A percentile compares a stretch with the other conserved stretches of the same genome.
These are phyloP conservation scores for Castanea mollissima DNA, from an alignment of 306 rosid genomes.

Conservation along the genomic window DNA sequence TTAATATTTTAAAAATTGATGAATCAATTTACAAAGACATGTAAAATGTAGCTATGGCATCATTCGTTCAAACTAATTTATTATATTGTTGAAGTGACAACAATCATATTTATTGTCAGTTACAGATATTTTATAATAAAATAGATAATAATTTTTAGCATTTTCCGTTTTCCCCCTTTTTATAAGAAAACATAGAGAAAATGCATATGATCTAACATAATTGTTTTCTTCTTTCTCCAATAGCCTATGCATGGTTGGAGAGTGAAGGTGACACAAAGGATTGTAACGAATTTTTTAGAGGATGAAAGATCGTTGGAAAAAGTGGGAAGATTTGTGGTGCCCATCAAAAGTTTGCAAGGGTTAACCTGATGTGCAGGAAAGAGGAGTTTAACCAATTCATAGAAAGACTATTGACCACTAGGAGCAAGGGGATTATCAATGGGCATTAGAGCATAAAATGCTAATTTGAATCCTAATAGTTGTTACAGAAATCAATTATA, in stretches of 20 bases:
- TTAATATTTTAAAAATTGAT: no score
- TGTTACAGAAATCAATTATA: no score
- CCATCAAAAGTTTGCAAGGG: constrained; percentile 38
- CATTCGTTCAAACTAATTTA: no score
- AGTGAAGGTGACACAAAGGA: constrained; percentile 42
- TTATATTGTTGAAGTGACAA: no score
- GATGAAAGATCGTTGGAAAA: constrained; percentile 39
- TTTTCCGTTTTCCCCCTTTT: no score
- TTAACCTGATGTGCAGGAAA: constrained; percentile 54
- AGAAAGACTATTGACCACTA: constrained; percentile 36
- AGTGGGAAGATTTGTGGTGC: constrained; percentile 63
- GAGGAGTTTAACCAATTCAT: constrained; percentile 44
- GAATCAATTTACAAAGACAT: no score
- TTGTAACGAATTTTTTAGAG: constrained; percentile 38
- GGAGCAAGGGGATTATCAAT: constrained; percentile 6
- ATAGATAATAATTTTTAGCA: no score
- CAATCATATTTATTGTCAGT: no score
- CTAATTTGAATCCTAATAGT: no score
- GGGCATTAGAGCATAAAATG: not conserved
- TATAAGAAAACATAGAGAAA: no score
- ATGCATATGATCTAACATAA: not conserved
- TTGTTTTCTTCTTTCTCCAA: not conserved
- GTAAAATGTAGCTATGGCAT: no score
- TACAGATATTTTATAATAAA: no score
- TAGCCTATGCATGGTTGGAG: constrained; percentile 84